Evolutionary conservation across 768 basidiomycete genomes (phyloP).

Genomic region (Podaxis mareebaensis): DNA sequence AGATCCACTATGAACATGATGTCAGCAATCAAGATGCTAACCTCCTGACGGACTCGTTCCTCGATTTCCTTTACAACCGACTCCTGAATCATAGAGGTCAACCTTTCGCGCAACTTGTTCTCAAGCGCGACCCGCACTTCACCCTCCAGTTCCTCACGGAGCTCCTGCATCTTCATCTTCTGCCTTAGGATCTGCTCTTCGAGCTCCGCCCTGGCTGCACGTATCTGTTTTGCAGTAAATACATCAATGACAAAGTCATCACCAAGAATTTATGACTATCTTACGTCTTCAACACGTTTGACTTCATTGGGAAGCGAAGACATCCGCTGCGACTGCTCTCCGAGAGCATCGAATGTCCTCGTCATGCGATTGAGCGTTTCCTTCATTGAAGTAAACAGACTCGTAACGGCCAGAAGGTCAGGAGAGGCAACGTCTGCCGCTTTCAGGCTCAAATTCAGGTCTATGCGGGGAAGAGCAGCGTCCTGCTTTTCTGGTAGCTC

Average conservation of each 20-base stretch:
- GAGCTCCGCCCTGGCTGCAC: constrained; percentile 36
- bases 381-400: constrained; percentile 49
- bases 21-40: constrained; percentile 18
- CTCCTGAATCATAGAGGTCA: constrained; percentile 35
- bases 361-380: constrained; percentile 39
- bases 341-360: constrained; percentile 45
- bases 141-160: constrained; percentile 34
- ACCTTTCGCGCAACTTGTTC: constrained; percentile 37
- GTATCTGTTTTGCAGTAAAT: constrained; percentile 35
- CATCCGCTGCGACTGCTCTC: constrained; percentile 45
- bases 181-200: constrained; percentile 40
- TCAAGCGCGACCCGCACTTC: constrained; percentile 44
- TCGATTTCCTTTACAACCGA: constrained; percentile 38
- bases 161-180: constrained; percentile 35
- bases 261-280: constrained; percentile 15
- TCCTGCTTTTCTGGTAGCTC: not conserved
- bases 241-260: constrained; percentile 10
- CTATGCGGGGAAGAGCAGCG: not conserved
- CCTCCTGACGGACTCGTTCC: constrained; percentile 44
- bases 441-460: constrained; percentile 5
- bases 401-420: constrained; percentile 44
- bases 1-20: constrained; percentile 1
- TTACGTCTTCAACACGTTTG: constrained; percentile 45
- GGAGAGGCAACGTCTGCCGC: constrained; percentile 29
- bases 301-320: constrained; percentile 44